Conservation (phyloP, 2,329 filamentous ascomycete species). For the Fusarium acutatum region DNA sequence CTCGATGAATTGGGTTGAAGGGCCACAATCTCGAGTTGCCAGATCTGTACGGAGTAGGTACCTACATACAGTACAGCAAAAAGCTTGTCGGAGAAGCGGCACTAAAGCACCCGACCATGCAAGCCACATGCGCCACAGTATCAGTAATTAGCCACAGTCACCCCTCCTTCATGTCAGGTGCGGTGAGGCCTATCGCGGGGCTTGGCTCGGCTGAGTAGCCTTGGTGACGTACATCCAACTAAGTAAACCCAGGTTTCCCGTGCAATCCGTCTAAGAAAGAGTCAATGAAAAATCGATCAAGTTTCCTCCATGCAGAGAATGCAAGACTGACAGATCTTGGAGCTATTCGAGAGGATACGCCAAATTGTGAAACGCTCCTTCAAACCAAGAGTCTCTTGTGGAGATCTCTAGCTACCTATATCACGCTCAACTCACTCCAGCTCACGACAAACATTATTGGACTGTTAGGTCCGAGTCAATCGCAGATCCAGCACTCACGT, state of each 20-base stretch:
- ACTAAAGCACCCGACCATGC: not conserved
- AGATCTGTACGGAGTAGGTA: not conserved
- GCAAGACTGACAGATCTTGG: constrained; percentile 16
- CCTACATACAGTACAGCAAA: not conserved
- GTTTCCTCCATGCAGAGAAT: constrained; percentile 1
- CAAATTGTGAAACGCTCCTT: not conserved
- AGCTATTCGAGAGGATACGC: not conserved
- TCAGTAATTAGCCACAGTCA: constrained; percentile 6
- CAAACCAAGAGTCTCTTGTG: not conserved
- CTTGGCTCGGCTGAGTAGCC: constrained; percentile 33
- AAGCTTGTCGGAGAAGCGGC: constrained; percentile 1
- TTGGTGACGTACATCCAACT: constrained; percentile 29
- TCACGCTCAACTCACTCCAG: constrained; percentile 11
- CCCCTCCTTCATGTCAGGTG: constrained; percentile 14
- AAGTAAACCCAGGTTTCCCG: constrained; percentile 2
- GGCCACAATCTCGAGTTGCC: constrained; percentile 5
- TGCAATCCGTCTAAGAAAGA: constrained; percentile 7
- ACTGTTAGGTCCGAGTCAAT: constrained; percentile 2
- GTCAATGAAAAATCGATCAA: not conserved
- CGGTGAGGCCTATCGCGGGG: constrained; percentile 16
- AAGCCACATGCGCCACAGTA: constrained; percentile 1
- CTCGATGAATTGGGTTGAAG: constrained; percentile 3
- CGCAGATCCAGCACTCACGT: constrained; percentile 12
- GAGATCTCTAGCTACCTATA: not conserved
- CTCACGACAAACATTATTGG: constrained; percentile 12